Percentiles rank a stretch among this genome's conserved stretches.
phyloP scores from a whole-genome alignment of 495 filamentous ascomycete species.

The Chaetomidium leptoderma region DNA sequence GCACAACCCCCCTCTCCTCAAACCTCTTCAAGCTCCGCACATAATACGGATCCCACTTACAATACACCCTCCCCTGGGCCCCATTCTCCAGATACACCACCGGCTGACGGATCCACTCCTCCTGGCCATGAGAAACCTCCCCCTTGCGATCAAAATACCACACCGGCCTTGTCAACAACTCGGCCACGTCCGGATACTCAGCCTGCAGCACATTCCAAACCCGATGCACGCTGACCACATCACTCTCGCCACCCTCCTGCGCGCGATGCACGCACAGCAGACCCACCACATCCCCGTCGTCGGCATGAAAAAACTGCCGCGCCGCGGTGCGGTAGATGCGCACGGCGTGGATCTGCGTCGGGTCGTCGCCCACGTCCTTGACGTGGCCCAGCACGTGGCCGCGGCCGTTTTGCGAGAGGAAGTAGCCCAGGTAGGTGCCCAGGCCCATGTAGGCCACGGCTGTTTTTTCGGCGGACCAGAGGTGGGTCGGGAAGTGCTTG shows the following conservation, averaged over 20 bases:
- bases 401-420: constrained; percentile 75
- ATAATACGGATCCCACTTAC: constrained; percentile 78
- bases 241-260: constrained; percentile 77
- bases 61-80: constrained; percentile 43
- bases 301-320: constrained; percentile 73
- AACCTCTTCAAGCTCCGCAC: constrained; percentile 64
- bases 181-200: constrained; percentile 73
- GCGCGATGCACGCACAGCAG: constrained; percentile 78
- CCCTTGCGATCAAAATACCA: constrained; percentile 98
- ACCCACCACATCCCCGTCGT: constrained; percentile 79
- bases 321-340: constrained; percentile 88
- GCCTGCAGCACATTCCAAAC: constrained; percentile 76
- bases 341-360: constrained; percentile 72
- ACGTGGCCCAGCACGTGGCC: constrained; percentile 92
- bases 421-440: constrained; percentile 81
- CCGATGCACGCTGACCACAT: constrained; percentile 72
- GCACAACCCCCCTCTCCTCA: constrained; percentile 61
- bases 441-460: constrained; percentile 88
- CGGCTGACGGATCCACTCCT: constrained; percentile 67
- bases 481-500: constrained; percentile 69
- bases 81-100: constrained; percentile 68
- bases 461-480: constrained; percentile 76
- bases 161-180: constrained; percentile 66
- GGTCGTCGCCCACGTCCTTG: constrained; percentile 82
- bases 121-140: constrained; percentile 67